Evolutionary conservation across 164 flowering plant genomes (phyloP).

Genomic region (Stephania cephalantha): DNA sequence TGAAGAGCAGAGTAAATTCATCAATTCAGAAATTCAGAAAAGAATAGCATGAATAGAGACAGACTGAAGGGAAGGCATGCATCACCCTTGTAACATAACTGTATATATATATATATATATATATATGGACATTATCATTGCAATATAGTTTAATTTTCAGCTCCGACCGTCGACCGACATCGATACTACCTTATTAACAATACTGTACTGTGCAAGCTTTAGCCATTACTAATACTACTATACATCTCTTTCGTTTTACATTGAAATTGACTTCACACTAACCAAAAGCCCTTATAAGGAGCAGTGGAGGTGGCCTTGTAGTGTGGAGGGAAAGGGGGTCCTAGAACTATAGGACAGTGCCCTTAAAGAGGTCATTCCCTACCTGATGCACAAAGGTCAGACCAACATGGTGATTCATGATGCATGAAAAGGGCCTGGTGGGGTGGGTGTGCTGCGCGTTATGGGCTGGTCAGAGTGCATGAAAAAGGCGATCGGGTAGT

Average conservation of each 20-base stretch:
- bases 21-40: not conserved
- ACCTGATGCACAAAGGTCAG: not conserved
- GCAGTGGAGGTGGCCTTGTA: too few relatives aligned
- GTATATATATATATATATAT: too few relatives aligned
- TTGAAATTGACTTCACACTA: not conserved
- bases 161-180: too few relatives aligned
- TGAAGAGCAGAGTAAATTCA: not conserved
- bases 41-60: not conserved
- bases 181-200: too few relatives aligned
- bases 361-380: not conserved
- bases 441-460: not conserved
- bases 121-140: too few relatives aligned
- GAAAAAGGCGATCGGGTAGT: too few relatives aligned
- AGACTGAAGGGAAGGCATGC: not conserved
- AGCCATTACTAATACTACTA: too few relatives aligned
- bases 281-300: not conserved
- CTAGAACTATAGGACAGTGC: not conserved
- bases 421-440: not conserved
- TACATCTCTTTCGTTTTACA: too few relatives aligned
- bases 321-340: not conserved
- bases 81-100: too few relatives aligned
- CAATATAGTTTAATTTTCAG: too few relatives aligned
- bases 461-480: not conserved
- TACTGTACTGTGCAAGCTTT: too few relatives aligned
- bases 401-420: not conserved